Evolutionary conservation across 75 land plant genomes (phyloP).

Genomic region (Pinus albicaulis): DNA sequence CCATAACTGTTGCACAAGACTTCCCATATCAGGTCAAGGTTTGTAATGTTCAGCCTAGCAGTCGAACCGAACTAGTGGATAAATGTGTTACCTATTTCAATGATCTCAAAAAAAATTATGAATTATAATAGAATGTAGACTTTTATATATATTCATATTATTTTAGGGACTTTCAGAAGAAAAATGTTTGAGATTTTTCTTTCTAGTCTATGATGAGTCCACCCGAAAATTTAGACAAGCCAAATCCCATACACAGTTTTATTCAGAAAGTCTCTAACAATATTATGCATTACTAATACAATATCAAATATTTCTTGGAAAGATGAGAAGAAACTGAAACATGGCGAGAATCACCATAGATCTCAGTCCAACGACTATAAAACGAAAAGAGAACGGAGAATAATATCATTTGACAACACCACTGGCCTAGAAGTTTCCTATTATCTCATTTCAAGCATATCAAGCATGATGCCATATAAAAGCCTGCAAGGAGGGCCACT

Average conservation of each 20-base stretch:
- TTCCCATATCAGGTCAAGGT: conserved; percentile 40
- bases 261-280: too few relatives aligned
- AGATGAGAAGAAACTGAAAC: too few relatives aligned
- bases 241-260: too few relatives aligned
- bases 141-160: too few relatives aligned
- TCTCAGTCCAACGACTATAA: conserved; percentile 11
- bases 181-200: too few relatives aligned
- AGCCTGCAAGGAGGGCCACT: conserved; percentile 23
- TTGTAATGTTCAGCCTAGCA: conserved; percentile 18
- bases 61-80: conserved; percentile 18
- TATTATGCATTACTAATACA: too few relatives aligned
- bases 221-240: too few relatives aligned
- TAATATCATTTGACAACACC: conserved; percentile 23
- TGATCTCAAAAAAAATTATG: too few relatives aligned
- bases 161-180: too few relatives aligned
- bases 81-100: conserved; percentile 15
- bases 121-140: too few relatives aligned
- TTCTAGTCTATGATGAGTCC: too few relatives aligned
- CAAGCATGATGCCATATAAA: conserved; percentile 13
- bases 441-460: background rate
- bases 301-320: too few relatives aligned
- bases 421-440: conserved; percentile 15
- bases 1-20: conserved; percentile 34
- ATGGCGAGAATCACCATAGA: conserved; percentile 23
- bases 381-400: conserved; percentile 28